Percentiles rank a stretch among this genome's conserved stretches.
Evolutionary conservation across 345 rosid species (phyloP).

Genomic region (Melastoma malabathricum): DNA sequence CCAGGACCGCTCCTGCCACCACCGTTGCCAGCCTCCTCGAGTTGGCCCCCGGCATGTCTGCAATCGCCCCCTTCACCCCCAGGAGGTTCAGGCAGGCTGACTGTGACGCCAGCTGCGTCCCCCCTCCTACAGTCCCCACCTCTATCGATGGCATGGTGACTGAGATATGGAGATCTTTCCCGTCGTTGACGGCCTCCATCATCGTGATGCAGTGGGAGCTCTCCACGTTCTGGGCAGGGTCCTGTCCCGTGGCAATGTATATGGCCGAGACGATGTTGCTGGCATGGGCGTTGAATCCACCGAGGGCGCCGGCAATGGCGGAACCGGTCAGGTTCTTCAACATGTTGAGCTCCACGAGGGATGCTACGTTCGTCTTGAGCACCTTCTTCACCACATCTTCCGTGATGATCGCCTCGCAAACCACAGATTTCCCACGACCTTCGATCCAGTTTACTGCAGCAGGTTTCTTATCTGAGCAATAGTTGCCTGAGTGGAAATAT

Average conservation of each 20-base stretch:
- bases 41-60: conserved; percentile 57
- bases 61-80: conserved; percentile 66
- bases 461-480: conserved; percentile 81
- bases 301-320: conserved; percentile 74
- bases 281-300: conserved; percentile 89
- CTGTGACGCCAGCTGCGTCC: conserved; percentile 31
- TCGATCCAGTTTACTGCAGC: conserved; percentile 97
- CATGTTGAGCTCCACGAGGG: conserved; percentile 73
- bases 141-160: conserved; percentile 84
- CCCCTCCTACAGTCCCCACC: conserved; percentile 91
- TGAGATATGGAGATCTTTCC: conserved; percentile 71
- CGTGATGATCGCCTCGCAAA: conserved; percentile 70
- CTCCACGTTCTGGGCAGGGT: conserved; percentile 84
- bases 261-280: conserved; percentile 78
- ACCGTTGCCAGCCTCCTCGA: conserved; percentile 56
- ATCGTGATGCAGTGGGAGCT: conserved; percentile 85
- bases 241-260: conserved; percentile 81
- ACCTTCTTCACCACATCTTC: conserved; percentile 71
- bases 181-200: conserved; percentile 79
- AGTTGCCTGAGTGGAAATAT: conserved; percentile 33
- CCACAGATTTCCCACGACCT: conserved; percentile 84
- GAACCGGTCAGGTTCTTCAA: conserved; percentile 79
- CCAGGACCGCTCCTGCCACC: conserved; percentile 74
- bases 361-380: conserved; percentile 54
- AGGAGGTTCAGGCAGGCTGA: conserved; percentile 27